Percentiles rank a stretch among this genome's conserved stretches.
phyloP scores from a whole-genome alignment of 441 rosid species.

The Syzygium malaccense region DNA sequence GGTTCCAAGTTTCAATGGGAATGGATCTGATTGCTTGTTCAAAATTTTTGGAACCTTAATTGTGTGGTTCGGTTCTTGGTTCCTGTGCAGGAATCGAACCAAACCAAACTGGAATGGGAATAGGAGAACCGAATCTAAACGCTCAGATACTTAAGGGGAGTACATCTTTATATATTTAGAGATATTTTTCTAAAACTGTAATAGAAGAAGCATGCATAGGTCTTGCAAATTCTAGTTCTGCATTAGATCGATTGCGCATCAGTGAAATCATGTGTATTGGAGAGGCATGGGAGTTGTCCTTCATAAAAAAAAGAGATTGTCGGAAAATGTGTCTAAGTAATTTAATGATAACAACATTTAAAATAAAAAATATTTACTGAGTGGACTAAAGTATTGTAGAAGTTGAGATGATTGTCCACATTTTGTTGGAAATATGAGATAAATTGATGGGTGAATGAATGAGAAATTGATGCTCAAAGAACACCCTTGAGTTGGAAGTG shows the following conservation, averaged over 20 bases:
- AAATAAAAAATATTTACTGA: no score
- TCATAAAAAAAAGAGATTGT: not conserved
- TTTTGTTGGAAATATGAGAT: no score
- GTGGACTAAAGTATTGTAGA: not conserved
- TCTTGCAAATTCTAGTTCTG: not conserved
- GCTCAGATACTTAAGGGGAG: not conserved
- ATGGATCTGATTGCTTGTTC: not conserved
- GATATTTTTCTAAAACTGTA: not conserved
- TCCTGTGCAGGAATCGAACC: fast-evolving
- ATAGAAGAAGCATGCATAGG: not conserved
- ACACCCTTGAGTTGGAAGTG: no score
- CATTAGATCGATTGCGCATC: not conserved
- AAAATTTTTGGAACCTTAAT: not conserved
- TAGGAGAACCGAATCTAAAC: not conserved
- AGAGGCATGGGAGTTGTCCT: not conserved
- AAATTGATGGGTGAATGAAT: no score
- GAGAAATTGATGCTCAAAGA: no score
- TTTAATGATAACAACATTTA: no score
- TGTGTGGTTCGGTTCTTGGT: fast-evolving
- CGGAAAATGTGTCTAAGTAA: no score
- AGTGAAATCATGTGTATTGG: not conserved
- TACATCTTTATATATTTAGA: not conserved
- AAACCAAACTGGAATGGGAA: not conserved
- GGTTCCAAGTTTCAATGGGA: not conserved
- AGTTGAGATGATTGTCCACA: not conserved